Evolutionary conservation across 768 basidiomycete genomes (phyloP), one percentile per base, ranked within the genome.

Genomic region (Sarcodon sp.): DNA sequence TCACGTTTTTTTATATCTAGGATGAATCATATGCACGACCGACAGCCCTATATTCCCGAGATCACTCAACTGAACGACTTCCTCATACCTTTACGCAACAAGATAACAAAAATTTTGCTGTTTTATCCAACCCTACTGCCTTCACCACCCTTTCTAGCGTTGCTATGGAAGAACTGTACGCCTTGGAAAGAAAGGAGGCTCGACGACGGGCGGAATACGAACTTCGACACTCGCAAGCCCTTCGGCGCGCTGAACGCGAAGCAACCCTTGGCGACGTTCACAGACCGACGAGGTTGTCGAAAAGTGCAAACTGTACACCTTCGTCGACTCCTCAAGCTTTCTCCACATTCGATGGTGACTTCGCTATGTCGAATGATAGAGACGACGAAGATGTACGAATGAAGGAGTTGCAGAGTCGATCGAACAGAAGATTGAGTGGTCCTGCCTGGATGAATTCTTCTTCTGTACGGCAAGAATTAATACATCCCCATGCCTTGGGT

Each of bases 141-240:
- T 78, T 87, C 56, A 75, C 76, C n/a, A 72, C 83, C 1, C 63
- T 87, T 15, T 83, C 83, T 41, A 82, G 68, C 32, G 68, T 85
- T 15, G 91, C 92, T 3, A 83, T 93, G 66, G 89, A 89, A 50
- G 89, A 96, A 59, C 74, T 98, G 7, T 83, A 87, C 57, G 80
- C 83, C 55, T 79, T 98, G 32, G 93, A 98, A 61, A 81, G 81
- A 35, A 75, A 82, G 51, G 93, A 96, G 62, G 83, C 88, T 3
- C 63, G 80, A 33, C 73, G 90, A 15, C 72, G 90, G 34, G 89
- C 87, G n/a, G 85, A 90, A 59, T 94, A 83, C 64, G 87, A 91
- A 60, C 75, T 76, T 39, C 74, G 79, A 45, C 72, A 75, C 48
- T 64, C 66, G 35, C 73, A 75, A 51, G 70, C 71, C 4, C 71